Evolutionary conservation across 1,284 basidiomycete species (phyloP).

Genomic region (Coniophora puteana): DNA sequence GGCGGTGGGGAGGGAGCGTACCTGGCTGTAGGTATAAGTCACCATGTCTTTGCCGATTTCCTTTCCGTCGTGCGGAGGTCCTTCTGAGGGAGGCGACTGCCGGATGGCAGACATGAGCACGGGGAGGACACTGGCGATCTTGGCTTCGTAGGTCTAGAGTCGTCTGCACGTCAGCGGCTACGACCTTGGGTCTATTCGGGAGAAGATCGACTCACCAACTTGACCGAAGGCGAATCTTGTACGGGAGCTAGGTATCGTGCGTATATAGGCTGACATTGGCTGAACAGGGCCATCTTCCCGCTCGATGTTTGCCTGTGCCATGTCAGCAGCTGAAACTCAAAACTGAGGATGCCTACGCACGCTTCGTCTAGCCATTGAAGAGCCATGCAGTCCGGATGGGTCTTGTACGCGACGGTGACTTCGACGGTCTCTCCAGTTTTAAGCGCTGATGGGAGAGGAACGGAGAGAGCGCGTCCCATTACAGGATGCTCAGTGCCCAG

Average conservation of each 20-base stretch:
- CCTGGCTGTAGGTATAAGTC: slow-evolving; percentile 68
- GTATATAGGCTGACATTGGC: slow-evolving; percentile 93
- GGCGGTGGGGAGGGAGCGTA: slow-evolving; percentile 26
- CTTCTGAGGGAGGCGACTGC: slow-evolving; percentile 67
- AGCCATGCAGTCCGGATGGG: slow-evolving; percentile 77
- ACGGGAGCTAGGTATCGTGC: slow-evolving; percentile 77
- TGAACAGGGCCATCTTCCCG: slow-evolving; percentile 89
- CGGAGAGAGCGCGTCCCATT: slow-evolving; percentile 68
- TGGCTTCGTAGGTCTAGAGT: slow-evolving; percentile 70
- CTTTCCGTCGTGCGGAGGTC: slow-evolving; percentile 61
- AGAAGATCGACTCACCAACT: slow-evolving; percentile 48
- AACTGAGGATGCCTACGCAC: slow-evolving; percentile 34
- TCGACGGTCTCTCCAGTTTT: slow-evolving; percentile 45
- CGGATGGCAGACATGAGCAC: slow-evolving; percentile 85
- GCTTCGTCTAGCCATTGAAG: slow-evolving; percentile 93
- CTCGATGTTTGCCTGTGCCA: slow-evolving; percentile 81
- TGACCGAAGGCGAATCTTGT: slow-evolving; percentile 76
- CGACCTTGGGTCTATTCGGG: not conserved
- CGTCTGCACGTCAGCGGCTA: not conserved
- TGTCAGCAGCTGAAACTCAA: not conserved
- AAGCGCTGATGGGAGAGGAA: slow-evolving; percentile 43
- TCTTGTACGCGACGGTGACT: slow-evolving; percentile 56
- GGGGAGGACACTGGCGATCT: slow-evolving; percentile 74
- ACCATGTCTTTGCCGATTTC: slow-evolving; percentile 64
- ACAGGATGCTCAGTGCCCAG: slow-evolving; percentile 55